These are phyloP conservation scores for Citropsis articulata DNA, from an alignment of 345 rosid species.

Conservation along the genomic window DNA sequence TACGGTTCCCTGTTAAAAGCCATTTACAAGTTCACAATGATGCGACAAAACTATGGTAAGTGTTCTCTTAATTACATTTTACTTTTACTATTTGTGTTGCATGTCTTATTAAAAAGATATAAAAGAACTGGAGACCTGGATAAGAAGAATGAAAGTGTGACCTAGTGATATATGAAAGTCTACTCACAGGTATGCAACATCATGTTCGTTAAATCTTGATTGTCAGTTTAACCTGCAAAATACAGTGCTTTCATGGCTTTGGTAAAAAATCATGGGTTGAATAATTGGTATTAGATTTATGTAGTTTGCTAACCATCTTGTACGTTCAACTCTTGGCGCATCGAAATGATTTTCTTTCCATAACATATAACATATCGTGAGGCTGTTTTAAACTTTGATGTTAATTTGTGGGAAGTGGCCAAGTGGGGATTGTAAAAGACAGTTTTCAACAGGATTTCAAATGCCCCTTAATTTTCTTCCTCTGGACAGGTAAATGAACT, in stretches of 20 bases:
- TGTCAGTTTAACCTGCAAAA: background rate
- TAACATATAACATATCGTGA: background rate
- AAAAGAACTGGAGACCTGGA: background rate
- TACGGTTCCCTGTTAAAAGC: constrained; percentile 70
- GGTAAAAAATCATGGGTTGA: background rate
- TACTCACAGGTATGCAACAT: background rate
- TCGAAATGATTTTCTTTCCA: background rate
- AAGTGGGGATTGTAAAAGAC: background rate
- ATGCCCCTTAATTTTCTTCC: background rate
- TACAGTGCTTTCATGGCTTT: background rate
- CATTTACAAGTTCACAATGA: constrained; percentile 68
- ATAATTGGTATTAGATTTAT: background rate
- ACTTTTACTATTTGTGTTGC: background rate
- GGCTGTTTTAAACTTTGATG: background rate
- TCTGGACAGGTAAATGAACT: constrained; percentile 25
- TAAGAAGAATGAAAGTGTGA: background rate
- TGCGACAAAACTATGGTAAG: constrained; percentile 81
- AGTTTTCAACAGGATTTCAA: background rate
- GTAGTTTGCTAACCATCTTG: background rate
- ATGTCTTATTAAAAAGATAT: background rate
- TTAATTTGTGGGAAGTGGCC: background rate
- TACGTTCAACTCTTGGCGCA: background rate
- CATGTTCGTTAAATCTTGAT: background rate
- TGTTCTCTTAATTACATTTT: background rate
- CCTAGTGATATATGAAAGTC: background rate